Evolutionary conservation across 805 yeast genomes (phyloP).

Genomic region (Candida xiaguanensis): DNA sequence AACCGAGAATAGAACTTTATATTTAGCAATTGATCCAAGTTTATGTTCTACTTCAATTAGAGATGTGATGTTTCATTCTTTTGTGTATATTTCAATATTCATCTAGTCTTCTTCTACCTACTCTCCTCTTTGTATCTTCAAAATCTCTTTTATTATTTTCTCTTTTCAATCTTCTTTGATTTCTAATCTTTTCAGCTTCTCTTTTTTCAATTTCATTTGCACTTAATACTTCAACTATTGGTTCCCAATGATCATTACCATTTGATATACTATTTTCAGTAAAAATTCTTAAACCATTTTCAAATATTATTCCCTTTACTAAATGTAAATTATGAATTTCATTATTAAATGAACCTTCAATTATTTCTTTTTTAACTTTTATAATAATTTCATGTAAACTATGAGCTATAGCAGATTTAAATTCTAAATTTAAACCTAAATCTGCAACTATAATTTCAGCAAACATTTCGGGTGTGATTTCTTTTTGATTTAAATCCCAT

Average conservation of each 20-base stretch:
- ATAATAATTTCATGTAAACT: slow-evolving; percentile 77
- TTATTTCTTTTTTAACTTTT: slow-evolving; percentile 74
- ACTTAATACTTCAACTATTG: slow-evolving; percentile 78
- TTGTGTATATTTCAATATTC: too few species aligned
- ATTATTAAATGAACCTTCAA: slow-evolving; percentile 51
- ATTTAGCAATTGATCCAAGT: too few species aligned
- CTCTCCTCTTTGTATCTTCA: slow-evolving; percentile 35
- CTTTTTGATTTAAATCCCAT: slow-evolving; percentile 69
- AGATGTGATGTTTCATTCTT: too few species aligned
- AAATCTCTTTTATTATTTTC: slow-evolving; percentile 70
- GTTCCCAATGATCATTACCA: slow-evolving; percentile 83
- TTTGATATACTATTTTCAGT: slow-evolving; percentile 69
- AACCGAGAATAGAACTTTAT: too few species aligned
- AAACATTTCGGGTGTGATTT: slow-evolving; percentile 76
- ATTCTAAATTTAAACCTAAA: slow-evolving; percentile 79
- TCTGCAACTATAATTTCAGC: slow-evolving; percentile 81
- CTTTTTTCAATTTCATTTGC: slow-evolving; percentile 93
- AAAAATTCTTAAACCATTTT: slow-evolving; percentile 38
- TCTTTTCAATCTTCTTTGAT: slow-evolving; percentile 85
- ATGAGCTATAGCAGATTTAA: slow-evolving; percentile 84
- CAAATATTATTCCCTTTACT: slow-evolving; percentile 40
- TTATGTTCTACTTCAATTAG: too few species aligned
- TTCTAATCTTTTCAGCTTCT: slow-evolving; percentile 92
- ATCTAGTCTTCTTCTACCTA: slow-evolving; percentile 48
- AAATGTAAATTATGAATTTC: slow-evolving; percentile 43